These are phyloP conservation scores for Penicillium decumbens DNA, from an alignment of 2,329 filamentous ascomycete species.

Conservation along the genomic window DNA sequence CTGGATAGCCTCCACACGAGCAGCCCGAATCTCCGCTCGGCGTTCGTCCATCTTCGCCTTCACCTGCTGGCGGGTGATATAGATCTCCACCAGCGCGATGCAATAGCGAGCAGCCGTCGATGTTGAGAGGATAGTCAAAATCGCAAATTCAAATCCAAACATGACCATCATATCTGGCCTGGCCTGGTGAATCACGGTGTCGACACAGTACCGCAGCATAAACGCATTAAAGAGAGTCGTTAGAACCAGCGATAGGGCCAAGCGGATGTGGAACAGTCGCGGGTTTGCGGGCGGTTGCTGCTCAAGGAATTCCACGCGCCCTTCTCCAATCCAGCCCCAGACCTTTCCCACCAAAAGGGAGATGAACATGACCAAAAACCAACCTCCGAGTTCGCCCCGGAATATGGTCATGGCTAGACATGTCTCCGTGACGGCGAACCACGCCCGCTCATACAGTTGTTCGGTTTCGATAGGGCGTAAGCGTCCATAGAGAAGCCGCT, in stretches of 20 bases:
- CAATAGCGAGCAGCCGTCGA: conserved; percentile 75
- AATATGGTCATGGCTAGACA: conserved; percentile 98
- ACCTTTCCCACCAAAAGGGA: conserved; percentile 88
- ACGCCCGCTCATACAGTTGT: conserved; percentile 93
- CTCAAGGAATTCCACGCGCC: conserved; percentile 87
- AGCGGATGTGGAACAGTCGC: conserved; percentile 75
- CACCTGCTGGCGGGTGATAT: conserved; percentile 70
- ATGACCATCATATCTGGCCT: conserved; percentile 99
- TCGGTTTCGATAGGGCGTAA: conserved; percentile 93
- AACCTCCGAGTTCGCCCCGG: conserved; percentile 85
- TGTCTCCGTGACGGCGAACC: conserved; percentile 97
- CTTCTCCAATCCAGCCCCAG: conserved; percentile 97
- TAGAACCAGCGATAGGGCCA: conserved; percentile 71
- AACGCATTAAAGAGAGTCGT: conserved; percentile 74
- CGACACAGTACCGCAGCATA: conserved; percentile 75
- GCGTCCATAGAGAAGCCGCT: conserved; percentile 82
- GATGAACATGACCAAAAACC: conserved; percentile 96
- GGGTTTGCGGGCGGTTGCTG: conserved; percentile 91
- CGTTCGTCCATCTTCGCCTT: conserved; percentile 63
- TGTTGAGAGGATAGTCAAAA: conserved; percentile 72
- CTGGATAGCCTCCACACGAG: conserved; percentile 47
- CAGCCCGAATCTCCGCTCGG: conserved; percentile 60
- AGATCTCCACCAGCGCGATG: conserved; percentile 71
- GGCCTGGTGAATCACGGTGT: conserved; percentile 78
- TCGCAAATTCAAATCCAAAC: conserved; percentile 96